Evolutionary conservation across 2,329 filamentous ascomycete species (phyloP), one percentile per base, ranked within the genome.

Genomic region (Mariannaea elegans): DNA sequence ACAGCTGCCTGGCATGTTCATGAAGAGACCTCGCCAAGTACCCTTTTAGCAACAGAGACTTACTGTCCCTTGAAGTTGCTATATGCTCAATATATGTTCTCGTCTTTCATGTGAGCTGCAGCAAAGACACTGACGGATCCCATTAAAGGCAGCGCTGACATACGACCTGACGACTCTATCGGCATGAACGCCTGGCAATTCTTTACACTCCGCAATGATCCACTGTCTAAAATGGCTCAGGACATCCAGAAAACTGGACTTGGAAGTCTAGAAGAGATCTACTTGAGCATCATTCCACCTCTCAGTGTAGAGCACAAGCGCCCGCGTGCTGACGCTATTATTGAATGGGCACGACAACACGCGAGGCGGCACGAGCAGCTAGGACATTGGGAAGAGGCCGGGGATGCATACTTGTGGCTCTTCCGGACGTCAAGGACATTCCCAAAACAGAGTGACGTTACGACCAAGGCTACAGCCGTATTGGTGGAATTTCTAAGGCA

Each of bases 281-380:
- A 71, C 41, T 57, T 70, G 51, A 62, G 65, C 55, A 72, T 73
- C 23, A 67, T 75, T 29, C 71, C 72, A 27, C 67, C 71, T 1
- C 59, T 75, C 5, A 68, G 67, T 31, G 29, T 14, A 10, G 21
- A 53, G 13, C 14, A 60, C 4, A 64, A 48, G 29, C 63, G 69
- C 18, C 62, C 66, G 9, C 34, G 24, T 24, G 9, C 50, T 16
- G 48, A 63, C 39, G 27, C 14, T 1, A 59, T 67, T 23, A n/a
- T 63, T 14, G 31, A 63, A 10, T 56, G 50, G 56, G 50, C 64
- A 10, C 49, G 49, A 10, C 6, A 66, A 47, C 52, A 61, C 9
- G 56, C 65, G 4, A 47, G 46, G 41, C 46, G 3, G 55, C 29
- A 64, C 16, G 62, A 69, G 23, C 24, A 56, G 27, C 8, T 24